Evolutionary conservation across 352 stramenopile genomes (phyloP).

Genomic region (Phytophthora tentaculata): DNA sequence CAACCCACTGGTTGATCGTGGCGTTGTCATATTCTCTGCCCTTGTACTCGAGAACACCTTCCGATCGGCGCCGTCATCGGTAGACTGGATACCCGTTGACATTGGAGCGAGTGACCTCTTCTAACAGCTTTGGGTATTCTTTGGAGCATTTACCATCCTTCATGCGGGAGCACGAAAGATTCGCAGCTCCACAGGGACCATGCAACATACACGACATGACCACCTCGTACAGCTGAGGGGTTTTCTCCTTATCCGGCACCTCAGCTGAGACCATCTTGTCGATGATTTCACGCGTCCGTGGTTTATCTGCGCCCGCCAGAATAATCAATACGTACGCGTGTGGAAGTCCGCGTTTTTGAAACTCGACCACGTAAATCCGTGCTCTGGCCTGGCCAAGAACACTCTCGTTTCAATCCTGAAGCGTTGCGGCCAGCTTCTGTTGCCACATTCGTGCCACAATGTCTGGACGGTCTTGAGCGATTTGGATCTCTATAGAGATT

Average conservation of each 20-base stretch:
- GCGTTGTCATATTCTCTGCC: neutral
- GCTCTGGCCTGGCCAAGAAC: neutral
- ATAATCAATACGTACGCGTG: constrained; percentile 1
- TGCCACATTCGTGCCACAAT: neutral
- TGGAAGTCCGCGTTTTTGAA: neutral
- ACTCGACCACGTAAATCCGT: constrained; percentile 2
- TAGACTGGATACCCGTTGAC: neutral
- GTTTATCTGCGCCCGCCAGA: neutral
- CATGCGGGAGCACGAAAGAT: neutral
- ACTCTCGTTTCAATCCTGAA: neutral
- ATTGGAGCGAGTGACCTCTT: neutral
- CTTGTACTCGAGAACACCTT: neutral
- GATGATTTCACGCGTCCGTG: neutral
- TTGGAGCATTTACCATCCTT: constrained; percentile 1
- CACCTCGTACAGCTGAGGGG: neutral
- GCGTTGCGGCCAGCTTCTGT: neutral
- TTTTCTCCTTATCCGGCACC: neutral
- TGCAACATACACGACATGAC: neutral
- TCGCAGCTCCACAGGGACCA: neutral
- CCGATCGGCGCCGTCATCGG: neutral
- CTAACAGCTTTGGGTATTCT: neutral
- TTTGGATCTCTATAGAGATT: neutral
- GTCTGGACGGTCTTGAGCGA: neutral
- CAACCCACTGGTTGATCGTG: neutral
- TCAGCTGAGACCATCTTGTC: neutral